phyloP scores from a whole-genome alignment of 2,329 filamentous ascomycete species.

The Bipolaris zeicola region DNA sequence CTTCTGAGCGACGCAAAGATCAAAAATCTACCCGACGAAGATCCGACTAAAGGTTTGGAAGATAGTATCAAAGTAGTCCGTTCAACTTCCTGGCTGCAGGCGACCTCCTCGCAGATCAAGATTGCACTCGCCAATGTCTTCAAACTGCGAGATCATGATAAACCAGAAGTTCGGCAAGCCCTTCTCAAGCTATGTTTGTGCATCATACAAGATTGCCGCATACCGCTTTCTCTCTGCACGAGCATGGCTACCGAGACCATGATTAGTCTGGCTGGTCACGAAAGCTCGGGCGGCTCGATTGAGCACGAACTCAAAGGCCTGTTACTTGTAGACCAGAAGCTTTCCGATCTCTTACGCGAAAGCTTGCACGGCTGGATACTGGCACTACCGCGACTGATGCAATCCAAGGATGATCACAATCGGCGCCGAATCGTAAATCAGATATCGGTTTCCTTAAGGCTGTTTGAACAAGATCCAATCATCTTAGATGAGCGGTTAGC shows the following conservation, averaged over 20 bases:
- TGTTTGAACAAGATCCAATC: conserved; percentile 67
- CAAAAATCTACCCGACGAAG: conserved; percentile 28
- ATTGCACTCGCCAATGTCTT: conserved; percentile 79
- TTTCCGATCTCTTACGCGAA: conserved; percentile 69
- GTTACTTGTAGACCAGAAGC: conserved; percentile 64
- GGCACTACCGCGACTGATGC: conserved; percentile 81
- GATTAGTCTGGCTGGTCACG: conserved; percentile 64
- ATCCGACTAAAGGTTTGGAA: conserved; percentile 12
- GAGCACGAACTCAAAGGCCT: conserved; percentile 62
- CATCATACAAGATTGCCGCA: conserved; percentile 78
- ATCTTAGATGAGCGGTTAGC: conserved; percentile 71
- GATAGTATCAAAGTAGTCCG: conserved; percentile 44
- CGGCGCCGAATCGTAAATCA: conserved; percentile 76
- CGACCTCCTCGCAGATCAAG: conserved; percentile 80
- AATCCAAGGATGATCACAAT: conserved; percentile 77
- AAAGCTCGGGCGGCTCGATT: conserved; percentile 53
- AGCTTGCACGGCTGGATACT: conserved; percentile 81
- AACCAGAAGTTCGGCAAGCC: conserved; percentile 69
- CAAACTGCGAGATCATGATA: conserved; percentile 73
- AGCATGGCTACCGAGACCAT: conserved; percentile 80
- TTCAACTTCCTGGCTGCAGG: conserved; percentile 73
- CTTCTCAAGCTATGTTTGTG: conserved; percentile 74
- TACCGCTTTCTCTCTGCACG: conserved; percentile 71
- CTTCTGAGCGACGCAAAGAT: conserved; percentile 56
- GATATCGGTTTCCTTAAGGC: conserved; percentile 72